phyloP scores from a whole-genome alignment of 2,329 filamentous ascomycete genomes.

The Hypoxylon sp. region DNA sequence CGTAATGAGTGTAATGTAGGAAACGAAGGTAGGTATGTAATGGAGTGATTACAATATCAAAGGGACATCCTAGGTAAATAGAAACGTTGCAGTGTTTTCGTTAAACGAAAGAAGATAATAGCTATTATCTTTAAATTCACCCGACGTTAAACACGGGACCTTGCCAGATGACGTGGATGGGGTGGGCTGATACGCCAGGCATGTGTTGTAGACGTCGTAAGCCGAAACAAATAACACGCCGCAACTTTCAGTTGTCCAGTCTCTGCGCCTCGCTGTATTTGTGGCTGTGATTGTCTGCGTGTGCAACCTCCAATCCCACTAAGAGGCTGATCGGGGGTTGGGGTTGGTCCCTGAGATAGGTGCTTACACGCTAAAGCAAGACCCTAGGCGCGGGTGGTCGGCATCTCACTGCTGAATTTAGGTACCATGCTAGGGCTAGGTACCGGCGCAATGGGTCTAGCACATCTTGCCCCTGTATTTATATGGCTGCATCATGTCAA shows the following conservation, averaged over 20 bases:
- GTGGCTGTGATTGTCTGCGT: conserved; percentile 24
- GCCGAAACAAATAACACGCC: conserved; percentile 6
- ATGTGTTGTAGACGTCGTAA: conserved; percentile 15
- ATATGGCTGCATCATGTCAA: too few relatives aligned
- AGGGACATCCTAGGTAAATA: conserved; percentile 12
- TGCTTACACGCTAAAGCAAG: too few relatives aligned
- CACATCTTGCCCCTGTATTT: too few relatives aligned
- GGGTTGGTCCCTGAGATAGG: too few relatives aligned
- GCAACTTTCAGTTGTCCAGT: neutral
- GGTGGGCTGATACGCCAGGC: conserved; percentile 26
- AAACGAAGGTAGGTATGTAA: conserved; percentile 11
- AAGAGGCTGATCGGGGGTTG: too few relatives aligned
- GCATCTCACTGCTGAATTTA: too few relatives aligned
- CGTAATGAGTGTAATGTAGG: conserved; percentile 11
- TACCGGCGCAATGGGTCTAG: too few relatives aligned
- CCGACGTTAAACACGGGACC: conserved; percentile 4
- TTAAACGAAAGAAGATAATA: too few relatives aligned
- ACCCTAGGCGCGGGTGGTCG: too few relatives aligned
- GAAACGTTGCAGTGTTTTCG: conserved; percentile 6
- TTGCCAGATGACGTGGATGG: conserved; percentile 33
- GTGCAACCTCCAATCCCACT: too few relatives aligned
- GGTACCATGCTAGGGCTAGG: too few relatives aligned
- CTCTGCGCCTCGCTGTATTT: conserved; percentile 24
- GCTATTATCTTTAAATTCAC: conserved; percentile 16
- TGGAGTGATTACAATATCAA: conserved; percentile 5